Conservation (phyloP, 768 basidiomycete genomes). For the Suillus lakei region DNA sequence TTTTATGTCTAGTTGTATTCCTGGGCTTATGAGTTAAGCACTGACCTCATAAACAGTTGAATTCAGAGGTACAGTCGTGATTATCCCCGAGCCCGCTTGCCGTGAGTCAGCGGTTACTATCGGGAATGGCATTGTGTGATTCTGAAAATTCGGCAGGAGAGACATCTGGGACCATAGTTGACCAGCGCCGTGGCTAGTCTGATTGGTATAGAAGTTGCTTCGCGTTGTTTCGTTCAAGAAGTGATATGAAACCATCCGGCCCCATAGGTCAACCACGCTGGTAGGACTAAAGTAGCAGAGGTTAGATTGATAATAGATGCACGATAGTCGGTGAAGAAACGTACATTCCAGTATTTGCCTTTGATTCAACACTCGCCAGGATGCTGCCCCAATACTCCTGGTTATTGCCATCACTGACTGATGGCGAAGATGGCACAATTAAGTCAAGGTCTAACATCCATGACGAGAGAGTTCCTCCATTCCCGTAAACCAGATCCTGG, state of each 20-base stretch:
- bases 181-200: conserved; percentile 71
- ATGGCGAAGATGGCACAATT: conserved; percentile 54
- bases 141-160: conserved; percentile 53
- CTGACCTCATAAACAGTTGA: conserved; percentile 64
- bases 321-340: conserved; percentile 25
- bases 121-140: conserved; percentile 63
- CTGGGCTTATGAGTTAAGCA: conserved; percentile 15
- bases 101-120: conserved; percentile 64
- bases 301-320: not conserved
- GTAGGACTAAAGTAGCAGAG: conserved; percentile 50
- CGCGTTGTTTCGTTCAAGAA: conserved; percentile 70
- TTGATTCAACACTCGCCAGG: conserved; percentile 58
- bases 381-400: conserved; percentile 59
- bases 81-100: conserved; percentile 48
- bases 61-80: conserved; percentile 42
- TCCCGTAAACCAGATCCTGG: conserved; percentile 63
- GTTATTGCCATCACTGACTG: conserved; percentile 50
- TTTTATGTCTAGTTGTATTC: conserved; percentile 8
- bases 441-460: conserved; percentile 65
- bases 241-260: conserved; percentile 70
- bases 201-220: conserved; percentile 62
- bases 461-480: conserved; percentile 48
- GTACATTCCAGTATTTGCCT: conserved; percentile 58
- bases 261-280: conserved; percentile 68
- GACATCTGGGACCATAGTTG: conserved; percentile 68